Conservation (phyloP, 2,329 filamentous ascomycete species). For the Aphanocladium album region DNA sequence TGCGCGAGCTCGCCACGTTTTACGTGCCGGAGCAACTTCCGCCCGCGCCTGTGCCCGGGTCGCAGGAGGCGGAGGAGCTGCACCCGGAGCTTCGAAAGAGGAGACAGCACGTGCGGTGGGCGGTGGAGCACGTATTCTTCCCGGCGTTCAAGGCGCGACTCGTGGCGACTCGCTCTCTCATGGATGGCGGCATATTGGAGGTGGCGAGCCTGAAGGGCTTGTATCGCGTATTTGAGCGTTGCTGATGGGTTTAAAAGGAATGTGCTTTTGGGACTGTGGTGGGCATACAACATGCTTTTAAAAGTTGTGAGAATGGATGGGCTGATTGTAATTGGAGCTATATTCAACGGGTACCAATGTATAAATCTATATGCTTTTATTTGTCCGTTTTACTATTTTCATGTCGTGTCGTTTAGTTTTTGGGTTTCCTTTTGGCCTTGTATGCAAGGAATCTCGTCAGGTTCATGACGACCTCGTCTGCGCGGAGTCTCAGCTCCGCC, state of each 20-base stretch:
- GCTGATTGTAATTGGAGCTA: not conserved
- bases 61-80: conserved; percentile 33
- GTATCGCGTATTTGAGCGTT: conserved; percentile 92
- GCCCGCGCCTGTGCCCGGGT: conserved; percentile 32
- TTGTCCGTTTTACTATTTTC: conserved; percentile 9
- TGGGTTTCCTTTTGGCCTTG: conserved; percentile 55
- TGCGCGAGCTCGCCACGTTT: conserved; percentile 82
- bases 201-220: conserved; percentile 88
- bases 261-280: not conserved
- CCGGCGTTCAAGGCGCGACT: conserved; percentile 80
- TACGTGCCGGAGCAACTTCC: conserved; percentile 87
- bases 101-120: conserved; percentile 64
- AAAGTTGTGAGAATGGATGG: not conserved
- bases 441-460: conserved; percentile 58
- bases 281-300: not conserved
- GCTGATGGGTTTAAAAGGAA: conserved; percentile 44
- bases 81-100: conserved; percentile 52
- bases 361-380: conserved; percentile 2
- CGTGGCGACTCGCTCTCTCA: conserved; percentile 72
- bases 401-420: conserved; percentile 4
- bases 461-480: conserved; percentile 59
- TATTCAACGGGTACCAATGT: not conserved
- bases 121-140: conserved; percentile 82
- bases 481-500: conserved; percentile 51
- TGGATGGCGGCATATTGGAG: conserved; percentile 72